Evolutionary conservation across 2,329 filamentous ascomycete species (phyloP), one percentile per base, ranked within the genome.

Genomic region (Fusarium vanettenii): DNA sequence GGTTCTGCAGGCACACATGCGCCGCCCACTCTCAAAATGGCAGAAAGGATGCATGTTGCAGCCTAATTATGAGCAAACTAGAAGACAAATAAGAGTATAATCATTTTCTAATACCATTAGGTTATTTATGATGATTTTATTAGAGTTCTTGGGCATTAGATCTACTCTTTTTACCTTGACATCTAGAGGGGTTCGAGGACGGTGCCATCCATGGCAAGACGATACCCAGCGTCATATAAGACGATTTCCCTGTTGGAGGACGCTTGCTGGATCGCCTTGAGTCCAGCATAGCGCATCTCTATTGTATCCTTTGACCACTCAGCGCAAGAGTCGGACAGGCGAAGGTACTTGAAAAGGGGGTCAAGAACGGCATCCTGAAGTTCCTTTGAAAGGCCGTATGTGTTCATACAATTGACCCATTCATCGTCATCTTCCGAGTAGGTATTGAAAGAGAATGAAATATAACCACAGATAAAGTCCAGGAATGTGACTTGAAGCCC

Each of bases 361-460:
- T 79, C 70, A 25, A 79, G 65, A 29, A 79, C 77, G 2, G 70
- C 70, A 10, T 66, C 3, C 20, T 74, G 73, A 6, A 72, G 4
- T 27, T 70, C 64, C 0, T 18, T 18, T 1, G 56, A 52, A 0
- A 78, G 39, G 5, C 74, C 76, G 5, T 41, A 70, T 2, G n/a
- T 3, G 1, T 62, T 50, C 57, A 79, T 64, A 25, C 41, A 66
- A 2, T 1, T 1, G 1, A 5, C 18, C 73, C 77, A 79, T 10
- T 16, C 43, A 6, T 35, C 20, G 33, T 74, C 69, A 31, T 71
- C 56, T 0, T 74, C 66, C 2, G 48, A 20, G 18, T n/a, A 37
- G 9, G 64, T 57, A 18, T 74, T 65, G 33, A 16, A 5, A 14
- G 35, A 29, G 10, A 43, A 35, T 1, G 64, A 43, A n/a, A 77